Conservation (phyloP, 106 monocot genomes). For the Platanthera guangdongensis region DNA sequence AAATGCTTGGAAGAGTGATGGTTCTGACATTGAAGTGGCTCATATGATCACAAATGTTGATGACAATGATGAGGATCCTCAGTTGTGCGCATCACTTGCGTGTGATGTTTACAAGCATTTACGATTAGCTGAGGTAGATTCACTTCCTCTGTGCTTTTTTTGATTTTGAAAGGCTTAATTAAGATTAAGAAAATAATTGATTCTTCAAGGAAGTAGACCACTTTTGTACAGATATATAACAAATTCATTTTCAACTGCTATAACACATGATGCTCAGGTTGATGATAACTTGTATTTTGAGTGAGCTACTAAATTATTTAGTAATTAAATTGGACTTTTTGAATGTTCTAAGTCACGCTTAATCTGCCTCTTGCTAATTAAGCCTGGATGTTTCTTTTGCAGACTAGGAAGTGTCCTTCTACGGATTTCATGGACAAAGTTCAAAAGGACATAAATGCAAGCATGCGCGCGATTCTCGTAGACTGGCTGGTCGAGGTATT, state of each 20-base stretch:
- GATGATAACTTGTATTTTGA: neutral
- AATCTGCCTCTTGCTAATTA: neutral
- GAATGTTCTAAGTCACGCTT: neutral
- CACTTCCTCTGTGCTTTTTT: neutral
- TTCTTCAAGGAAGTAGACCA: neutral
- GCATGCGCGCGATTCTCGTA: constrained; percentile 65
- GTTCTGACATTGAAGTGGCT: constrained; percentile 26
- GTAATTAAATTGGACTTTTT: neutral
- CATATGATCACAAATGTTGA: constrained; percentile 46
- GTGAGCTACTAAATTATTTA: neutral
- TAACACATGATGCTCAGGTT: neutral
- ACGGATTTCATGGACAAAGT: constrained; percentile 70
- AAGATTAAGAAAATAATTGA: too few relatives aligned
- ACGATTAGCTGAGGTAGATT: constrained; percentile 50
- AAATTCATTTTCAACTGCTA: neutral
- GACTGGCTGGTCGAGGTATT: constrained; percentile 67
- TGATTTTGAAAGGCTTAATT: too few relatives aligned
- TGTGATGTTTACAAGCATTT: constrained; percentile 70
- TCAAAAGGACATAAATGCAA: constrained; percentile 80
- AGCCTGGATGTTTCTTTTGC: neutral
- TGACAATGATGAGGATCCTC: constrained; percentile 47
- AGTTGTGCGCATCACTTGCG: constrained; percentile 65
- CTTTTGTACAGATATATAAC: neutral
- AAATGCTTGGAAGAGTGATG: constrained; percentile 30
- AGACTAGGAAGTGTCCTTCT: constrained; percentile 68